These are phyloP conservation scores for Periconia digitata DNA, from an alignment of 2,329 filamentous ascomycete species.

Conservation along the genomic window DNA sequence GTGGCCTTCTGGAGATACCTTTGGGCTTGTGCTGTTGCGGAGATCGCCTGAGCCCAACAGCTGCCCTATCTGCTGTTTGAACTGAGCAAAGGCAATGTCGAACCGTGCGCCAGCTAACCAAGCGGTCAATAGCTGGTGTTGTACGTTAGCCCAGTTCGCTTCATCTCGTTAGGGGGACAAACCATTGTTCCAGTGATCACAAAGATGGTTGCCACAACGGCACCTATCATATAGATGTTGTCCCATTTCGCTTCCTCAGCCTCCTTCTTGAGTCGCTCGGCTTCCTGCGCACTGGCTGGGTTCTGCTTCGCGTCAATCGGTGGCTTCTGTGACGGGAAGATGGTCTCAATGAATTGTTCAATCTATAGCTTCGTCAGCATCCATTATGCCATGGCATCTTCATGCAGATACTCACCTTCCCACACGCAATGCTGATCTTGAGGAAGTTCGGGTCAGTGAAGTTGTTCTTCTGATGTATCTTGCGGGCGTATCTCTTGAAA, in stretches of 20 bases:
- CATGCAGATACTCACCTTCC: slow-evolving; percentile 61
- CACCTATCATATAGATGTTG: slow-evolving; percentile 63
- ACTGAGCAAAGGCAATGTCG: slow-evolving; percentile 65
- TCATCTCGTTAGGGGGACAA: slow-evolving; percentile 39
- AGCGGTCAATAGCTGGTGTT: slow-evolving; percentile 68
- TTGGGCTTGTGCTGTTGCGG: not conserved
- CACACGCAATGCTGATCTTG: slow-evolving; percentile 87
- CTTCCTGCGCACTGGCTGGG: slow-evolving; percentile 55
- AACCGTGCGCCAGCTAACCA: slow-evolving; percentile 82
- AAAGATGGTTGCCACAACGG: slow-evolving; percentile 68
- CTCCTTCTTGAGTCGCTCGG: slow-evolving; percentile 55
- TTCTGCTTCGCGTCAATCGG: slow-evolving; percentile 45
- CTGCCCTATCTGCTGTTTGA: slow-evolving; percentile 54
- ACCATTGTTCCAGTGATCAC: slow-evolving; percentile 81
- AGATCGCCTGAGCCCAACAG: slow-evolving; percentile 26
- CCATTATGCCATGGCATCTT: slow-evolving; percentile 3
- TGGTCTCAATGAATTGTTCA: slow-evolving; percentile 91
- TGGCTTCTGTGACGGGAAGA: slow-evolving; percentile 83
- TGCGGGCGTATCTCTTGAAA: slow-evolving; percentile 75
- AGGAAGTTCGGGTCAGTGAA: slow-evolving; percentile 90
- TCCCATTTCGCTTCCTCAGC: slow-evolving; percentile 57
- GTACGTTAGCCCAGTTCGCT: slow-evolving; percentile 18
- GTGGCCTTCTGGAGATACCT: slow-evolving; percentile 30
- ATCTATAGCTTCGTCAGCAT: slow-evolving; percentile 58
- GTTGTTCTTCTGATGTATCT: slow-evolving; percentile 91